Conservation (phyloP, 2,329 filamentous ascomycete species). For the Diaporthe destruens region DNA sequence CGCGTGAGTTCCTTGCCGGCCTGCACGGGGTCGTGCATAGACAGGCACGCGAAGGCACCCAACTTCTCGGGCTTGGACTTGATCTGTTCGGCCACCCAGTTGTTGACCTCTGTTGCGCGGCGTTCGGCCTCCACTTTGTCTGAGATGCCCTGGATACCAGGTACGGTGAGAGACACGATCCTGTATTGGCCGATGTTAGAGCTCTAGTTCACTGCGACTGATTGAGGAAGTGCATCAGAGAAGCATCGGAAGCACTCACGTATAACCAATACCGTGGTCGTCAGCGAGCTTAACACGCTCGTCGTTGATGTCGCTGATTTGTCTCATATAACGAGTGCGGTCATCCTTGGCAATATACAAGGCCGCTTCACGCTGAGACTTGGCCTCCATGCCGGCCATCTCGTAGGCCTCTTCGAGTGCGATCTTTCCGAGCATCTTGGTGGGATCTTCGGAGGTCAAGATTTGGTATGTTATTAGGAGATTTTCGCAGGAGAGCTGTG, state of each 20-base stretch:
- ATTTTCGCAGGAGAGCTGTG: background rate
- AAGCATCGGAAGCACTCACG: constrained; percentile 31
- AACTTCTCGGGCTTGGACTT: constrained; percentile 55
- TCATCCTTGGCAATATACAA: constrained; percentile 34
- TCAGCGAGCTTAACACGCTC: constrained; percentile 46
- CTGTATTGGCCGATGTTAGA: background rate
- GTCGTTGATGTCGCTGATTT: constrained; percentile 43
- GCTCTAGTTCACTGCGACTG: background rate
- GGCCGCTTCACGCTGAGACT: constrained; percentile 37
- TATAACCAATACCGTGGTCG: constrained; percentile 60
- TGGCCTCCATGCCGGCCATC: constrained; percentile 37
- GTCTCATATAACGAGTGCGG: constrained; percentile 34
- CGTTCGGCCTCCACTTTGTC: constrained; percentile 57
- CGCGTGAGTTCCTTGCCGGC: constrained; percentile 64
- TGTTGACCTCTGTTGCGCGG: constrained; percentile 58
- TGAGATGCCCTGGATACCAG: constrained; percentile 61
- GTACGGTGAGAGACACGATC: constrained; percentile 59
- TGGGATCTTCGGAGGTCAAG: background rate
- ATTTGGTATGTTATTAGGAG: background rate
- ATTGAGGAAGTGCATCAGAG: background rate
- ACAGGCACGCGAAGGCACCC: constrained; percentile 63
- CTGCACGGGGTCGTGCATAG: constrained; percentile 65
- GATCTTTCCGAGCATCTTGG: constrained; percentile 39
- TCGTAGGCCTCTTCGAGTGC: constrained; percentile 40
- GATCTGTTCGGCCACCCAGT: constrained; percentile 55